Conservation (phyloP, 768 basidiomycete genomes). For the Crassisporium funariophilum region DNA sequence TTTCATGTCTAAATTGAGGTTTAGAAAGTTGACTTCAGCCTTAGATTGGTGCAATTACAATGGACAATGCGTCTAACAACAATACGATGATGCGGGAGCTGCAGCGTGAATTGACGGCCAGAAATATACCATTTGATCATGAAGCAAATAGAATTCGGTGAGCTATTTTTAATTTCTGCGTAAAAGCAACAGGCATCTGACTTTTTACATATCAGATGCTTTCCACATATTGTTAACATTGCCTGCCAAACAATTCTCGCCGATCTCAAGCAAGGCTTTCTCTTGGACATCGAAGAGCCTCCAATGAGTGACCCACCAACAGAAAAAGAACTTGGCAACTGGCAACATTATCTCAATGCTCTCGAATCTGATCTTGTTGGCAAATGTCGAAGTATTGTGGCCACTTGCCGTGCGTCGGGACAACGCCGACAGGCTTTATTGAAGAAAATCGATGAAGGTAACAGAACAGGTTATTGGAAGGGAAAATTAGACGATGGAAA, state of each 20-base stretch:
- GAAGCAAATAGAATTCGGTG: conserved; percentile 29
- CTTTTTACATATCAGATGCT: conserved; percentile 23
- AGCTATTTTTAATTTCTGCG: conserved; percentile 3
- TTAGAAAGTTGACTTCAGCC: neutral
- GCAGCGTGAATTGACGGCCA: conserved; percentile 13
- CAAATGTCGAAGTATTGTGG: conserved; percentile 24
- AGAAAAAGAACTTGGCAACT: neutral
- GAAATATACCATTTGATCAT: conserved; percentile 23
- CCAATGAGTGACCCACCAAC: neutral
- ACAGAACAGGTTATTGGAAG: conserved; percentile 14
- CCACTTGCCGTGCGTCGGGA: conserved; percentile 31
- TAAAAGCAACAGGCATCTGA: conserved; percentile 4
- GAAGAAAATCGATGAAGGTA: conserved; percentile 25
- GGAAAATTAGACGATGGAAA: no score
- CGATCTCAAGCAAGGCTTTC: no score
- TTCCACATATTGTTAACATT: conserved; percentile 35
- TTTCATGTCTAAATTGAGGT: no score
- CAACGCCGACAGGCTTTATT: conserved; percentile 29
- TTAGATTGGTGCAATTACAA: conserved; percentile 30
- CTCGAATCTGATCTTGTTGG: conserved; percentile 28
- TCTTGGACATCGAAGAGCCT: conserved; percentile 20
- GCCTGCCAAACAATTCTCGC: conserved; percentile 26
- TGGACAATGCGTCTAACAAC: conserved; percentile 40
- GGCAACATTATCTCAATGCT: conserved; percentile 17
- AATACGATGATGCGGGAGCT: conserved; percentile 33